Evolutionary conservation across 345 rosid genomes (phyloP).

Genomic region (Euphorbia peplus): DNA sequence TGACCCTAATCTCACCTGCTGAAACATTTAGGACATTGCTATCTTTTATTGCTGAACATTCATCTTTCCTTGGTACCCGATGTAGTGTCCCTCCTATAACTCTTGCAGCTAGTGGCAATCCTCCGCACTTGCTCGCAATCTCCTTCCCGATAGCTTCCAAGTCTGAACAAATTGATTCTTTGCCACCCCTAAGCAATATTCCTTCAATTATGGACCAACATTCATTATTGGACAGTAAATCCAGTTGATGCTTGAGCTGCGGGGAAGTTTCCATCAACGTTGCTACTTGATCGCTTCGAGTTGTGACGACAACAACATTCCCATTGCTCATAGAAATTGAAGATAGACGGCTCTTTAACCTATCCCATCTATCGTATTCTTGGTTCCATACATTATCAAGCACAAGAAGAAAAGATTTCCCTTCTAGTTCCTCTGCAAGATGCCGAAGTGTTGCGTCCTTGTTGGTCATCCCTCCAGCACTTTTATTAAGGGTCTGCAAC

Average conservation of each 20-base stretch:
- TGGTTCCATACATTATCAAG: constrained; percentile 29
- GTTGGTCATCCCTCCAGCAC: neutral
- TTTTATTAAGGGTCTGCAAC: neutral
- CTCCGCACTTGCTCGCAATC: constrained; percentile 19
- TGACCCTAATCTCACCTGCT: neutral
- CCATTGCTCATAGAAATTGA: neutral
- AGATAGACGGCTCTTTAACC: constrained; percentile 9
- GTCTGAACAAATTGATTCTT: neutral
- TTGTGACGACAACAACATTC: constrained; percentile 15
- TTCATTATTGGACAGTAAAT: neutral
- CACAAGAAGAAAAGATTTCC: constrained; percentile 8
- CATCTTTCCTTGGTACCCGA: neutral
- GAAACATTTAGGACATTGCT: constrained; percentile 14
- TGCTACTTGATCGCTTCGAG: constrained; percentile 17
- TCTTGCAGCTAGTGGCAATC: constrained; percentile 16
- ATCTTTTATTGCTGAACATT: constrained; percentile 12
- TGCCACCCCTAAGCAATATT: neutral
- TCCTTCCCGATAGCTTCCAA: constrained; percentile 17
- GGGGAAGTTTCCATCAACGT: constrained; percentile 1
- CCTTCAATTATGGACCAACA: constrained; percentile 22
- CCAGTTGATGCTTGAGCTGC: neutral
- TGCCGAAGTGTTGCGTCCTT: neutral
- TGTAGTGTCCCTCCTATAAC: constrained; percentile 6
- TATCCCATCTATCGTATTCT: constrained; percentile 8
- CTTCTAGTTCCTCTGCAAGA: neutral